A percentile compares a stretch with the other conserved stretches of the same genome.
Conservation (phyloP, 352 stramenopile species). For the Phytophthora macrochlamydospora region DNA sequence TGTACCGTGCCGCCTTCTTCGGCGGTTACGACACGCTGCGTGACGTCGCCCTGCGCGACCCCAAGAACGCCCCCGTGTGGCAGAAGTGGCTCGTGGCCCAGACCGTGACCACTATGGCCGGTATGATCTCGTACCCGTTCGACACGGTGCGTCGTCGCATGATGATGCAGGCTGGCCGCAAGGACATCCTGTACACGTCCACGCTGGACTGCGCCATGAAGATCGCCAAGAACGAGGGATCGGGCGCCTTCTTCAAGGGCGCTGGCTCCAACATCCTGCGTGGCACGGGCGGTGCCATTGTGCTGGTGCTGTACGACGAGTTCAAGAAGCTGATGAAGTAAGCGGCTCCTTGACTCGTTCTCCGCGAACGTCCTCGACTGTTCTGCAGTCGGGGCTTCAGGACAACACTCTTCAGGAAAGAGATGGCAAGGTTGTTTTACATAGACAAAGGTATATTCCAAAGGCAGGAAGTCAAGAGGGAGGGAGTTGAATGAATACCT, state of each 20-base stretch:
- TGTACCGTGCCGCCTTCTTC: constrained; percentile 99
- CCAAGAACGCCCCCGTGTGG: constrained; percentile 87
- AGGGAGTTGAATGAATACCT: constrained; percentile 43
- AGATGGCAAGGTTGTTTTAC: constrained; percentile 48
- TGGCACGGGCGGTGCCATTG: constrained; percentile 97
- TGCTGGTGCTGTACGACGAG: constrained; percentile 99
- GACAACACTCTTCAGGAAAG: constrained; percentile 28
- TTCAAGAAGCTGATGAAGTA: constrained; percentile 93
- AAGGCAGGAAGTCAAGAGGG: constrained; percentile 31
- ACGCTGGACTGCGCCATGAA: constrained; percentile 97
- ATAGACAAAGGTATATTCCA: constrained; percentile 52
- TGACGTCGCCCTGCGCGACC: constrained; percentile 85
- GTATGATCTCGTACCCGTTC: constrained; percentile 97
- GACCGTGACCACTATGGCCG: constrained; percentile 89
- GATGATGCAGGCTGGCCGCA: constrained; percentile 98
- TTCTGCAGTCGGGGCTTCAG: constrained; percentile 4
- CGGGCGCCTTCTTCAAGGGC: constrained; percentile 98
- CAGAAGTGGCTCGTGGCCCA: constrained; percentile 93
- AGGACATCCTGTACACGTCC: constrained; percentile 97
- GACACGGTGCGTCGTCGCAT: constrained; percentile 95
- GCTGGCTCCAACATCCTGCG: constrained; percentile 98
- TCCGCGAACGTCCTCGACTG: not conserved
- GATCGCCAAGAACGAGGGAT: constrained; percentile 97
- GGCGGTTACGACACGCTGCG: constrained; percentile 98
- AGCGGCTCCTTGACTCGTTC: constrained; percentile 9